These are phyloP conservation scores for Amanita pallidorosea DNA, from an alignment of 768 basidiomycete species.

Conservation along the genomic window DNA sequence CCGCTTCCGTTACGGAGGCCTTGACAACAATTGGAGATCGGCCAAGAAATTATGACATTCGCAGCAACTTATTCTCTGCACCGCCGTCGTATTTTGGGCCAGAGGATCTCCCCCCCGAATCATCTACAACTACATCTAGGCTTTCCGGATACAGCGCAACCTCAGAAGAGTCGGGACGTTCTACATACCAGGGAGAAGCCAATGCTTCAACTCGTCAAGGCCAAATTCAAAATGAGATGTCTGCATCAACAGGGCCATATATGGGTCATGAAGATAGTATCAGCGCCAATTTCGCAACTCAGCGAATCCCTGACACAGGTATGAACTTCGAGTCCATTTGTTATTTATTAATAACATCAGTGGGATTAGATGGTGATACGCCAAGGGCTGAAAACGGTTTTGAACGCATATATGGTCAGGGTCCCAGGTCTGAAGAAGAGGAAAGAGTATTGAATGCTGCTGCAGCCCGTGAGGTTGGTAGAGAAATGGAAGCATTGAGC, in stretches of 20 bases:
- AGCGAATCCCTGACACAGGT: neutral
- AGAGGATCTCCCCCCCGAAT: conserved; percentile 9
- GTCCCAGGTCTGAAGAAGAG: conserved; percentile 29
- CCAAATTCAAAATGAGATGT: neutral
- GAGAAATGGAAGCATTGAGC: conserved; percentile 50
- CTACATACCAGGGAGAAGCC: neutral
- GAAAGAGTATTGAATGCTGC: conserved; percentile 52
- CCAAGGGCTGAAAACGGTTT: neutral
- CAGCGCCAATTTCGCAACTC: neutral
- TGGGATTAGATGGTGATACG: neutral
- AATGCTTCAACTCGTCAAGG: neutral
- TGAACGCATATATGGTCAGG: conserved; percentile 20
- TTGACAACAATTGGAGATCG: conserved; percentile 1
- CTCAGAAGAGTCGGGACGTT: conserved; percentile 15
- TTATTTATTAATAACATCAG: neutral
- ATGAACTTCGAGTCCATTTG: neutral
- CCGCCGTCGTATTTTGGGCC: conserved; percentile 13
- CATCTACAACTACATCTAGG: neutral
- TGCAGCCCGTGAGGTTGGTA: conserved; percentile 56
- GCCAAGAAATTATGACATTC: neutral
- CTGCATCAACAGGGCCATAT: neutral
- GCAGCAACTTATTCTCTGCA: neutral
- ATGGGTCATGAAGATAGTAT: neutral
- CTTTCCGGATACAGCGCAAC: conserved; percentile 20
- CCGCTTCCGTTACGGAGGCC: conserved; percentile 26